These are phyloP conservation scores for Stevia rebaudiana DNA, from an alignment of 140 eudicot species.

Conservation along the genomic window DNA sequence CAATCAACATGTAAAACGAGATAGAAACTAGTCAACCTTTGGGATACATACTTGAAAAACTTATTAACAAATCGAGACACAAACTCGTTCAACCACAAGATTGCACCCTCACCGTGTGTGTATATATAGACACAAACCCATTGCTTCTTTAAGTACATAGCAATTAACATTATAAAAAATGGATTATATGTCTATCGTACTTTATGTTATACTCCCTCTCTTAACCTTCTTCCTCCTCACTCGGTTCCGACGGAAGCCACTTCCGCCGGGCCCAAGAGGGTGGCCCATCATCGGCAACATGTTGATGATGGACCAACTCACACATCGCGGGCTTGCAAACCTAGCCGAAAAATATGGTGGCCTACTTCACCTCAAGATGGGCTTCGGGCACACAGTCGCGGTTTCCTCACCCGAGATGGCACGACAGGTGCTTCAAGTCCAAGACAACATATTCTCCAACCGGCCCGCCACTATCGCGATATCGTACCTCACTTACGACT, in stretches of 20 bases:
- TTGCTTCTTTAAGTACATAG: background rate
- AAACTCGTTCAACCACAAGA: background rate
- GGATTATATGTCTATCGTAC: conserved; percentile 21
- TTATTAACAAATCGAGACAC: background rate
- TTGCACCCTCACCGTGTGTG: background rate
- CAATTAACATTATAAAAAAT: conserved; percentile 2
- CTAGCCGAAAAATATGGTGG: conserved; percentile 61
- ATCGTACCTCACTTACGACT: conserved; percentile 52
- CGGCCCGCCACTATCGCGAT: conserved; percentile 70
- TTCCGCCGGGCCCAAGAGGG: conserved; percentile 67
- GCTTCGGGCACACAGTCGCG: conserved; percentile 49
- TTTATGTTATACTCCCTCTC: conserved; percentile 38
- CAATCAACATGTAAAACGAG: too few relatives aligned
- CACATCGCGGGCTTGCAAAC: conserved; percentile 65
- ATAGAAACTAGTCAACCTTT: background rate
- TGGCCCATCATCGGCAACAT: conserved; percentile 76
- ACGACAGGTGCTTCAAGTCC: conserved; percentile 58
- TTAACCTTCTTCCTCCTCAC: conserved; percentile 31
- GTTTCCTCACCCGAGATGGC: conserved; percentile 60
- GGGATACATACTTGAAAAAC: background rate
- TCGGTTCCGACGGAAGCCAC: conserved; percentile 29
- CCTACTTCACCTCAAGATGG: conserved; percentile 54
- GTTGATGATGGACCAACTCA: conserved; percentile 57
- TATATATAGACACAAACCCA: conserved; percentile 12
- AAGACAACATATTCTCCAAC: conserved; percentile 67